Evolutionary conservation across 495 filamentous ascomycete species (phyloP).

Genomic region (Aspergillus heteromorphus): DNA sequence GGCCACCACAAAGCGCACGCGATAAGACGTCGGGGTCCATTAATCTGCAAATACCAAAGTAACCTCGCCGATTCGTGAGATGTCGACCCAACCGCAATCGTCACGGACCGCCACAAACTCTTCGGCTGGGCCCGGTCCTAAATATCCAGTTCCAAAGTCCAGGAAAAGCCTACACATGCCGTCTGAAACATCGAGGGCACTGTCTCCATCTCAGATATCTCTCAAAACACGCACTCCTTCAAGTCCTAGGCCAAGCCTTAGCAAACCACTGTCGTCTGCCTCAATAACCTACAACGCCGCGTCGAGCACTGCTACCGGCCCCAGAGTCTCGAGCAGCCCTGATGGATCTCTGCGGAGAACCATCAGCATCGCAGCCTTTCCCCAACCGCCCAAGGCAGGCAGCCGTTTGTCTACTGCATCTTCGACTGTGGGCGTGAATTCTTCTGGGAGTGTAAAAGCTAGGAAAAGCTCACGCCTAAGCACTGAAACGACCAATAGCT

Average conservation of each 20-base stretch:
- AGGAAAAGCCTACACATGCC: slow-evolving; percentile 56
- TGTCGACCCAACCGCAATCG: slow-evolving; percentile 56
- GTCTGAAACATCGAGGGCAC: slow-evolving; percentile 36
- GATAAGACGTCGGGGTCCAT: background rate
- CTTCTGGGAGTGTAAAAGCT: slow-evolving; percentile 24
- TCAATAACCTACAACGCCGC: slow-evolving; percentile 37
- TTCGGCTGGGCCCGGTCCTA: slow-evolving; percentile 60
- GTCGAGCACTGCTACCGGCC: slow-evolving; percentile 35
- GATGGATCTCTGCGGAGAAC: slow-evolving; percentile 72
- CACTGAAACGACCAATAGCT: slow-evolving; percentile 38
- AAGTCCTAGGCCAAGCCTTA: slow-evolving; percentile 48
- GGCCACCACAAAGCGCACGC: background rate
- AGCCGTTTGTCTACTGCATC: slow-evolving; percentile 43
- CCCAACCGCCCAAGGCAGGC: slow-evolving; percentile 71
- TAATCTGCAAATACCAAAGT: background rate
- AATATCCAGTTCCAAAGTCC: slow-evolving; percentile 65
- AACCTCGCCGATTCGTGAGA: slow-evolving; percentile 4
- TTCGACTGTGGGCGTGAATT: slow-evolving; percentile 24
- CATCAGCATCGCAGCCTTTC: slow-evolving; percentile 87
- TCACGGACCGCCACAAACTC: slow-evolving; percentile 58
- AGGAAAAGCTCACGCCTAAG: slow-evolving; percentile 37
- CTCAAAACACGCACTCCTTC: slow-evolving; percentile 64
- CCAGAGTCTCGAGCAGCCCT: slow-evolving; percentile 34
- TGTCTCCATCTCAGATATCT: slow-evolving; percentile 36
- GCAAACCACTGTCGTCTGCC: slow-evolving; percentile 43